Conservation (phyloP, 345 rosid genomes). For the Hibiscus tridactylites region DNA sequence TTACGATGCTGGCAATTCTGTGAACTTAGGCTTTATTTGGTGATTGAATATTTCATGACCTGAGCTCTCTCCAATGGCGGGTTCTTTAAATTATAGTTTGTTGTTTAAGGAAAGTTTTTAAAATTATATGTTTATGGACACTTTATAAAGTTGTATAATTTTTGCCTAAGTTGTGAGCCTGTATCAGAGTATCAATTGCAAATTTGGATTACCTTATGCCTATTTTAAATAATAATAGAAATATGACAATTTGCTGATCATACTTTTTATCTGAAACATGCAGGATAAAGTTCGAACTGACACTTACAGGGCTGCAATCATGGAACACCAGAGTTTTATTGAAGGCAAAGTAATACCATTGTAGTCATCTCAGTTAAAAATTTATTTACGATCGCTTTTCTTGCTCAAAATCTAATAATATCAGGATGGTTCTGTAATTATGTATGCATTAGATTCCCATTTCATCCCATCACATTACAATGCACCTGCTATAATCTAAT, state of each 20-base stretch:
- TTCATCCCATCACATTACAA: neutral
- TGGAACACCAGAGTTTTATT: slow-evolving; percentile 71
- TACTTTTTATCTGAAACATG: slow-evolving; percentile 17
- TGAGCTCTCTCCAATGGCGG: neutral
- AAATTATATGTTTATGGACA: neutral
- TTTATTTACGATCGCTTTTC: neutral
- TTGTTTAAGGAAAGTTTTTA: neutral
- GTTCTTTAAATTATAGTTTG: neutral
- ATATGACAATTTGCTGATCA: slow-evolving; percentile 4
- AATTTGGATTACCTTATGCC: neutral
- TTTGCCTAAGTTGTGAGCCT: neutral
- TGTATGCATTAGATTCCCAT: neutral
- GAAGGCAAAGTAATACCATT: slow-evolving; percentile 76
- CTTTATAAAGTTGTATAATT: neutral
- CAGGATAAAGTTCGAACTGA: slow-evolving; percentile 83
- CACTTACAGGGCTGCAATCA: slow-evolving; percentile 74
- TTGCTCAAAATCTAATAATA: neutral
- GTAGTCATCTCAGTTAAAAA: slow-evolving; percentile 11
- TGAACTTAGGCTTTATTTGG: neutral
- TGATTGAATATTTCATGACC: neutral
- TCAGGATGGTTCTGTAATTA: neutral
- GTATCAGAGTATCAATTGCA: neutral
- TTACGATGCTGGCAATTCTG: no score
- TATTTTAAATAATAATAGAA: neutral
- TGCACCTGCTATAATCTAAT: neutral